Evolutionary conservation across 306 rosid species (phyloP), one percentile per base, ranked within the genome.

Genomic region (Hippophae tibetana): DNA sequence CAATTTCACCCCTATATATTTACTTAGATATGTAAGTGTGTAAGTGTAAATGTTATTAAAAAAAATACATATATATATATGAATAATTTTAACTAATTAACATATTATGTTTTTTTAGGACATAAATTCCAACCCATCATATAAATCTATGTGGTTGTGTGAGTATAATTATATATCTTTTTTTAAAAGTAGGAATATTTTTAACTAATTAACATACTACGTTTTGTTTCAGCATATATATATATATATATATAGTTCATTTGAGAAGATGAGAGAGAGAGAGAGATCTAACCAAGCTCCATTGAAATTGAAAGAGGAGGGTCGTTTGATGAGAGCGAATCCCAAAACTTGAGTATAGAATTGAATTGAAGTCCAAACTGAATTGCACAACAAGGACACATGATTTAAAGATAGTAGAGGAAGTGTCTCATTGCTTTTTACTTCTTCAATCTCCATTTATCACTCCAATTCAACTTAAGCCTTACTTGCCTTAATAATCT

Each of bases 281-380:
- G 23, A 56, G 58, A 5, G 5, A 58, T 46, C 70, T 63, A 41
- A 83, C 95, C 95, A 86, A 60, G 95, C 95, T 61, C 95, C 95
- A 56, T 72, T 86, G 78, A 86, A 86, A 7, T 81, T 84, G 84
- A 86, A 86, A 65, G 95, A 86, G 56, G 90, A 84, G 10, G 95
- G 95, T 60, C 90, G 80, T 74, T 86, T 86, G 79, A 86, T 81
- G 73, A 78, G 80, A 71, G 77, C 86, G 65, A 86, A 84, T 59
- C 95, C 95, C 78, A 86, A 57, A 10, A 86, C 82, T 10, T 86
- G 78, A 62, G 84, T 86, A 26, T 86, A 86, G 73, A 86, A 86
- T 60, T 79, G 79, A 73, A 62, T 63, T 3, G 95, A 86, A 5
- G 72, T 81, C 90, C 81, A 79, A 43, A 86, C 90, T 10, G 90